Evolutionary conservation across 2,329 filamentous ascomycete species (phyloP).

Genomic region (Colletotrichum sp.): DNA sequence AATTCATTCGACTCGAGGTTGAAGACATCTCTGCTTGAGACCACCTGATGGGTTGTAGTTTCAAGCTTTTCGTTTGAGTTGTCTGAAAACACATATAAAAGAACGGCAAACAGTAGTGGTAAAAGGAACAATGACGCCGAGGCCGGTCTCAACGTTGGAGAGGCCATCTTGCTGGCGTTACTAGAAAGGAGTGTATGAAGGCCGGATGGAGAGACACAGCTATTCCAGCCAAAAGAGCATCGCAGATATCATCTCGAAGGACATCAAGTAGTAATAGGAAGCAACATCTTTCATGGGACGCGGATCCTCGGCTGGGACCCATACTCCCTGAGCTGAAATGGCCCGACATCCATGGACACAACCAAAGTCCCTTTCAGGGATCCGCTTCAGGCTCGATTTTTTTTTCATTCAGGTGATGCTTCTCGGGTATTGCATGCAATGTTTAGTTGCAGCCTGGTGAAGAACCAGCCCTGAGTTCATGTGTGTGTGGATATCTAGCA

Average conservation of each 20-base stretch:
- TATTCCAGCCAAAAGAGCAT: neutral
- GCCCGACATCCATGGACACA: neutral
- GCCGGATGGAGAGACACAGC: neutral
- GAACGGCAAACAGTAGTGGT: neutral
- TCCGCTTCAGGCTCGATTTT: neutral
- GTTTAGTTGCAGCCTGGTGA: neutral
- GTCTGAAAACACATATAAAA: neutral
- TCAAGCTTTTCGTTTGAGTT: neutral
- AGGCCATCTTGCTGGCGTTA: neutral
- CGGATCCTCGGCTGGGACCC: neutral
- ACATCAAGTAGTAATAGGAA: neutral
- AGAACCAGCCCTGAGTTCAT: neutral
- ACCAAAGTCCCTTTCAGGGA: neutral
- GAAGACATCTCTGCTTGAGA: neutral
- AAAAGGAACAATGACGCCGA: neutral
- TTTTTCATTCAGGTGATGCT: neutral
- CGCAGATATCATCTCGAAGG: neutral
- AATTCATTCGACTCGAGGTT: neutral
- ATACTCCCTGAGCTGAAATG: neutral
- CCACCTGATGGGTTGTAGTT: neutral
- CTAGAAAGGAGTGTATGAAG: neutral
- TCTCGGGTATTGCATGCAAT: neutral
- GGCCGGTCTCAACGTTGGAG: neutral
- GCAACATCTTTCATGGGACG: too few relatives aligned
- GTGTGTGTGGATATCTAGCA: neutral